Evolutionary conservation across 345 rosid species (phyloP), one percentile per base, ranked within the genome.

Genomic region (Mangifera indica): DNA sequence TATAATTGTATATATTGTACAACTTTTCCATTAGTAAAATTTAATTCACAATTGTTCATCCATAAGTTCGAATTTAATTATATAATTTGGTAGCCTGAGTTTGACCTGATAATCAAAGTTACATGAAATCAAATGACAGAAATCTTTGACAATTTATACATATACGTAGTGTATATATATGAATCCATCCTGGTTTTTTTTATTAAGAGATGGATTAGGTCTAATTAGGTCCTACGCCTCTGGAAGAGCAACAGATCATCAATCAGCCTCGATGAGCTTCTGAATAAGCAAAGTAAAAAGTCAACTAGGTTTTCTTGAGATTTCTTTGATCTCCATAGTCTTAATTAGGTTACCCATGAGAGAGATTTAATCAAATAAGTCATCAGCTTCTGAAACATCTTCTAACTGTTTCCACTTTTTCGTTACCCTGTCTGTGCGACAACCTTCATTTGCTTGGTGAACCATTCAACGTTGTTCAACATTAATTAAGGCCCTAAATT

Each of bases 341-440:
- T 64, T 34, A 49, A 79, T 75, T 79, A 79, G 82, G 82, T 79
- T 57, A 79, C 26, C 82, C 77, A 72, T 68, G 63, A 72, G 71
- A n/a, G n/a, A 56, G 71, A 69, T 59, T 60, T 72, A 10, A 29
- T 18, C 66, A 74, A 51, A 63, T 61, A 71, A 71, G 74, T 56
- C 67, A 67, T 29, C 26, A 60, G 26, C 55, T 67, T 18, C 20
- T 20, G 56, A 40, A 55, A 68, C 67, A 66, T 60, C 44, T 57
- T 75, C 74, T 67, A 63, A 72, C 79, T 63, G 74, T 72, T 54
- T 68, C 79, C 69, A 48, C 5, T 62, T 52, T 37, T 46, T 37
- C 64, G 59, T 69, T 73, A 29, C 59, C 29, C 57, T 37, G 22
- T 71, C 63, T 12, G 10, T 20, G 34, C 32, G 76, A 79, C 81